A percentile compares a stretch with the other conserved stretches of the same genome.
Evolutionary conservation across 148 eudicot species (phyloP).

Genomic region (Rhododendron molle): DNA sequence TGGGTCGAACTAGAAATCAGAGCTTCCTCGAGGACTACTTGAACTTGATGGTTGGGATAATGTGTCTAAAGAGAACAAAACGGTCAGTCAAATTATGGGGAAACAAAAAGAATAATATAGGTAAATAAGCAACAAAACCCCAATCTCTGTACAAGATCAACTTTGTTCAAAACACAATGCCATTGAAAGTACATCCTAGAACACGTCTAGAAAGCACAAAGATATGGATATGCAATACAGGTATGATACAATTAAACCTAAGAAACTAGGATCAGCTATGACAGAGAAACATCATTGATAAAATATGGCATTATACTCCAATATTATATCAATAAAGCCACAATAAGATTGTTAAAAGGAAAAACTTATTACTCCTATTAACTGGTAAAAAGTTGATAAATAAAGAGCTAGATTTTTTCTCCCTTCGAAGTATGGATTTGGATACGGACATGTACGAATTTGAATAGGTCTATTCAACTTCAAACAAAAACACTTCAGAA

Average conservation of each 20-base stretch:
- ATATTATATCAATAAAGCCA: neutral
- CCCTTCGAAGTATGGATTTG: neutral
- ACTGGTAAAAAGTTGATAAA: neutral
- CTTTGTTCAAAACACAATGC: neutral
- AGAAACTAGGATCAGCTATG: neutral
- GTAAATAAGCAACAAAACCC: constrained; percentile 1
- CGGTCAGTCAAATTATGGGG: no score
- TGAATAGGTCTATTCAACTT: neutral
- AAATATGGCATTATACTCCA: neutral
- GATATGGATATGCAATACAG: neutral
- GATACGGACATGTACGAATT: neutral
- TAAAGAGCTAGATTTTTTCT: neutral
- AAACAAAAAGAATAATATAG: neutral
- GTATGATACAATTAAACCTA: neutral
- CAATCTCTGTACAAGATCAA: neutral
- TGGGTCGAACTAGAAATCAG: constrained; percentile 53
- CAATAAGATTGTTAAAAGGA: neutral
- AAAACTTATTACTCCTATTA: neutral
- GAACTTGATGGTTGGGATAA: constrained; percentile 47
- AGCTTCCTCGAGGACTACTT: constrained; percentile 27
- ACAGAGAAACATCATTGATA: neutral
- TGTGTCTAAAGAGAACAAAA: constrained; percentile 34
- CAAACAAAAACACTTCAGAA: neutral
- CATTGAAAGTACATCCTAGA: neutral
- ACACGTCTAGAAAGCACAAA: neutral